Evolutionary conservation across 2,329 filamentous ascomycete genomes (phyloP).

Genomic region (Drechslerella coelobrocha): DNA sequence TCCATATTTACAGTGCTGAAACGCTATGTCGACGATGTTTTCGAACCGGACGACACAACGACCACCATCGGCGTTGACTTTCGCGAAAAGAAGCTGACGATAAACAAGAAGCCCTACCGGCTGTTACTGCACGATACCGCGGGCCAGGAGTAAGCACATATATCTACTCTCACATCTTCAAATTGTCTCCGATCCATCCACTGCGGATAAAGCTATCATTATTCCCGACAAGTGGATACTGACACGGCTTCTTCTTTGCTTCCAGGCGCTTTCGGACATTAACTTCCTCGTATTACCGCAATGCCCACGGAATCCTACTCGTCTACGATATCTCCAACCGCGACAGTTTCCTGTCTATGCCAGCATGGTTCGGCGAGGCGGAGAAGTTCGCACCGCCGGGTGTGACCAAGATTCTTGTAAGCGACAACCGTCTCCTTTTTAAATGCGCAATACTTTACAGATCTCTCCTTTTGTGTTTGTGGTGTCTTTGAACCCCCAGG

Average conservation of each 20-base stretch:
- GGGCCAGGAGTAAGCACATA: constrained; percentile 53
- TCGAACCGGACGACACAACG: constrained; percentile 65
- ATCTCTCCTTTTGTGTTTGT: not conserved
- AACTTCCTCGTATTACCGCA: constrained; percentile 64
- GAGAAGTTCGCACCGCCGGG: constrained; percentile 62
- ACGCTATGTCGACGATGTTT: constrained; percentile 67
- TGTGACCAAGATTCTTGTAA: constrained; percentile 63
- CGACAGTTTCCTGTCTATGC: constrained; percentile 64
- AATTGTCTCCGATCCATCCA: not conserved
- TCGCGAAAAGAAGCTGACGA: constrained; percentile 65
- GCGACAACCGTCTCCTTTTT: constrained; percentile 8
- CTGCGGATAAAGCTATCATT: too few relatives aligned
- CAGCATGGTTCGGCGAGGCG: constrained; percentile 65
- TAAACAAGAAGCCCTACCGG: constrained; percentile 64
- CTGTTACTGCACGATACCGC: constrained; percentile 65
- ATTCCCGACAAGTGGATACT: too few relatives aligned
- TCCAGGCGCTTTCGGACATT: constrained; percentile 61
- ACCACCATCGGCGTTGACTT: constrained; percentile 68
- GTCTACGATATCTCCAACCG: constrained; percentile 63
- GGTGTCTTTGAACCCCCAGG: not conserved
- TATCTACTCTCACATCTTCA: not conserved
- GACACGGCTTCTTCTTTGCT: too few relatives aligned
- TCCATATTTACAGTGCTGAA: constrained; percentile 60
- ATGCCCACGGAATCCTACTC: constrained; percentile 63
- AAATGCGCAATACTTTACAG: constrained; percentile 6